Base-by-base conservation (phyloP, 2,329 filamentous ascomycete species). In the Aspergillus novofumigatus region DNA sequence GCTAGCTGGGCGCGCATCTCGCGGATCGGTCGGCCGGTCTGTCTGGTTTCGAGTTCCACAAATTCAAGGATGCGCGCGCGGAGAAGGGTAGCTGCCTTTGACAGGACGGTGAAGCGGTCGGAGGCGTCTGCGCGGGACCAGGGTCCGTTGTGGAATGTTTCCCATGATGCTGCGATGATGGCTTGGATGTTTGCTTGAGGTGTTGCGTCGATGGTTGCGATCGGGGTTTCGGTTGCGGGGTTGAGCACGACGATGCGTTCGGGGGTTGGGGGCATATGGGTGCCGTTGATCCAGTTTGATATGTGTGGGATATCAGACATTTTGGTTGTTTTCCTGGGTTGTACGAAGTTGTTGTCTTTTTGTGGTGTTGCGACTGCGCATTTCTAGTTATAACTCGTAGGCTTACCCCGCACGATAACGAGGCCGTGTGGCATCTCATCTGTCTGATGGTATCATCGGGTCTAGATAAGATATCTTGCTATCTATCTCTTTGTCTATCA, bases 1-100 rank as follows among this genome's bases (percentile, higher is more conserved):
- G 85, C 80, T 0, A 90, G 77, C 68, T 90, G 88, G 1, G 87
- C 86, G 51, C 80, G 79, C 86, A 91, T 89, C 69, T 90, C 88
- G 26, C 87, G 83, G 28, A 87, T 77, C 0, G 84, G 83, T 0
- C 87, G 83, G 2, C 88, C 88, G 0, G 87, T 91, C 70, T 90
- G 87, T 35, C 71, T 75, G 7, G 88, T 85, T 69, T 91, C 88
- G 3, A 89, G 77, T 8, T 75, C 70, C 51, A 90, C 86, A 42
- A 90, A 78, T 0, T 75, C 70, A 0, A 82, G 78, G 1, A 90
- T 75, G 7, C 79, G 75, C 0, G 70, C 68, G 1, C 78, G 76
- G 3, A 90, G 77, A 0, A 87, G 75, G 1, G 71, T 67, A 0
- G 86, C 86, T 8, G 83, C 81, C 53, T 76, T 81, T 53, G 88